phyloP scores from a whole-genome alignment of 2,329 filamentous ascomycete species.

The Monosporascus sp. region DNA sequence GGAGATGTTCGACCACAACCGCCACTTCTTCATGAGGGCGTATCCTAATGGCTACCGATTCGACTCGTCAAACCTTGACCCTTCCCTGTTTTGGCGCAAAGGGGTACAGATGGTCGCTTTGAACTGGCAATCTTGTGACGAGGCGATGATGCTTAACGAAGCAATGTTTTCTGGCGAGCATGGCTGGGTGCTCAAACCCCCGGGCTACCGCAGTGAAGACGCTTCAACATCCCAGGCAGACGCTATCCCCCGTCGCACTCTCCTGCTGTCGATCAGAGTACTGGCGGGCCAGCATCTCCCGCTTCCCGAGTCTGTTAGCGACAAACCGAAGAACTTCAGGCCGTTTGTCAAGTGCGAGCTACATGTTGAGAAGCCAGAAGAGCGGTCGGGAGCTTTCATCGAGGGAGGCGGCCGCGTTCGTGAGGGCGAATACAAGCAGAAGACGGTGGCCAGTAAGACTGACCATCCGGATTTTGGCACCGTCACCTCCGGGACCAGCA shows the following conservation, averaged over 20 bases:
- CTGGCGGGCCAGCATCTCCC: constrained; percentile 73
- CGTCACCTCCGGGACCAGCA: constrained; percentile 17
- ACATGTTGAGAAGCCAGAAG: constrained; percentile 63
- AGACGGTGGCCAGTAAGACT: constrained; percentile 51
- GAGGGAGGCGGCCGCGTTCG: constrained; percentile 45
- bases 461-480: constrained; percentile 60
- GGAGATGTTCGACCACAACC: constrained; percentile 83
- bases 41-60: constrained; percentile 79
- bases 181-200: constrained; percentile 83
- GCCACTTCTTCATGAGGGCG: constrained; percentile 81
- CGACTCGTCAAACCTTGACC: constrained; percentile 91
- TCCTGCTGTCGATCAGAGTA: constrained; percentile 68
- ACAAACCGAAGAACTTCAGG: constrained; percentile 52
- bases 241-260: constrained; percentile 43
- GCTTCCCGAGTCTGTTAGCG: constrained; percentile 45
- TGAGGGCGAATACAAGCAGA: constrained; percentile 54
- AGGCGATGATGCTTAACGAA: constrained; percentile 93
- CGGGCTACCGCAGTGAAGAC: constrained; percentile 58
- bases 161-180: constrained; percentile 89
- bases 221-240: constrained; percentile 37
- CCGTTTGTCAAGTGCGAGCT: constrained; percentile 77
- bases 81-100: constrained; percentile 83
- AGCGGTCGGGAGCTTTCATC: constrained; percentile 23
- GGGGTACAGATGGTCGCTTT: constrained; percentile 97
- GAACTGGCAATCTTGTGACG: constrained; percentile 95